These are phyloP conservation scores for Russula brevipes DNA, from an alignment of 768 basidiomycete species.

Conservation along the genomic window DNA sequence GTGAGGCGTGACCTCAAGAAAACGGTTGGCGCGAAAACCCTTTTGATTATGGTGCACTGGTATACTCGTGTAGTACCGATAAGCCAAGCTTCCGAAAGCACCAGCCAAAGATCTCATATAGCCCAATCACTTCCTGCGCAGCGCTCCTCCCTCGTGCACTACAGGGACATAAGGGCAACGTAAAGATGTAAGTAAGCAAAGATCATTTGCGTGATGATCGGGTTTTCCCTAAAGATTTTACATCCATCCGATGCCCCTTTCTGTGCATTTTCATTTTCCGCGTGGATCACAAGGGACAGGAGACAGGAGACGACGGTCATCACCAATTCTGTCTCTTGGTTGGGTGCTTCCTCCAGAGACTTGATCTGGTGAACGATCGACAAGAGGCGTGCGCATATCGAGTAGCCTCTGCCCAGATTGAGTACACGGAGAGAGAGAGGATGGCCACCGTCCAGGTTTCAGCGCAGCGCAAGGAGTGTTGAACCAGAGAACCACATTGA, in stretches of 20 bases:
- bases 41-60: too few relatives aligned
- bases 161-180: background rate
- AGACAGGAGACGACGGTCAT: background rate
- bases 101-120: too few relatives aligned
- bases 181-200: background rate
- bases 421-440: slow-evolving; percentile 1
- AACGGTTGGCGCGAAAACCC: too few relatives aligned
- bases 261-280: too few relatives aligned
- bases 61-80: too few relatives aligned
- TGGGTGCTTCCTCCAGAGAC: background rate
- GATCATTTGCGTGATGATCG: slow-evolving; percentile 5
- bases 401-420: background rate
- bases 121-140: too few relatives aligned
- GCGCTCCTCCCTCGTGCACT: background rate
- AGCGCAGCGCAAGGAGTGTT: slow-evolving; percentile 1
- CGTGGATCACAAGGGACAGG: background rate
- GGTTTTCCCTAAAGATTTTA: too few relatives aligned
- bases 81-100: too few relatives aligned
- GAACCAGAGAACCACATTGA: too few relatives aligned
- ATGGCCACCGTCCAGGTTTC: background rate
- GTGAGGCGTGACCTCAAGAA: too few relatives aligned
- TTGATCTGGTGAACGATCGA: background rate
- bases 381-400: slow-evolving; percentile 1
- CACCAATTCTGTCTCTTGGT: background rate
- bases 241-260: background rate